Conservation (phyloP, 1,139 yeast species). For the Protomyces pachydermus region DNA sequence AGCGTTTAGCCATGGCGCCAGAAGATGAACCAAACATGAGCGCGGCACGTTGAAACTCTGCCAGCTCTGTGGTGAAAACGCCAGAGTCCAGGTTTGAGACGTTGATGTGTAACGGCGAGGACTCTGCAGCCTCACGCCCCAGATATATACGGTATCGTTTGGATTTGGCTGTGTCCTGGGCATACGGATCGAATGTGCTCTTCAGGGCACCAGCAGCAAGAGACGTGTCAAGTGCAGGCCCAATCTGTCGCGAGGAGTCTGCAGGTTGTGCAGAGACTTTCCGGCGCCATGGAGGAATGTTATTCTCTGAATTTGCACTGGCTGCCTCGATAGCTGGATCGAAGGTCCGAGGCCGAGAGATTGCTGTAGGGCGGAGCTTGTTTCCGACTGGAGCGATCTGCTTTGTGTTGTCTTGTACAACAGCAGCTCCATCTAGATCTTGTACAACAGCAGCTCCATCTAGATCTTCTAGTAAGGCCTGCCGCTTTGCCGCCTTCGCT, state of each 20-base stretch:
- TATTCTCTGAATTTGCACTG: conserved; percentile 7
- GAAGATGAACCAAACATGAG: conserved; percentile 36
- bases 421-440: conserved; percentile 33
- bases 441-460: conserved; percentile 33
- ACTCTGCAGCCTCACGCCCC: conserved; percentile 28
- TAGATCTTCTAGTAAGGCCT: conserved; percentile 26
- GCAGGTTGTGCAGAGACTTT: background rate
- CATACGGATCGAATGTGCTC: conserved; percentile 34
- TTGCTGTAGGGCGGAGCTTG: background rate
- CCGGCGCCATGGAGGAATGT: conserved; percentile 16
- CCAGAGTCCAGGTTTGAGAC: conserved; percentile 27
- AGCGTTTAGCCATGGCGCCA: conserved; percentile 37
- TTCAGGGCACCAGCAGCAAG: conserved; percentile 33
- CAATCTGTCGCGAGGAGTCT: conserved; percentile 11
- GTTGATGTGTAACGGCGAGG: conserved; percentile 26
- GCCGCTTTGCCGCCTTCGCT: background rate
- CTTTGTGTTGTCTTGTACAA: conserved; percentile 25
- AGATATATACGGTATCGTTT: conserved; percentile 33
- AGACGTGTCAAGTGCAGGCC: conserved; percentile 30
- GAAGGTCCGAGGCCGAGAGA: background rate
- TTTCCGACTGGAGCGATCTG: background rate
- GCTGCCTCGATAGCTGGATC: background rate
- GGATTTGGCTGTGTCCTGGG: conserved; percentile 31
- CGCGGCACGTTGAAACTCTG: conserved; percentile 38
- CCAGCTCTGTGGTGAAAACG: conserved; percentile 34